phyloP scores from a whole-genome alignment of 768 basidiomycete species.

The Leccinum truebloodii region DNA sequence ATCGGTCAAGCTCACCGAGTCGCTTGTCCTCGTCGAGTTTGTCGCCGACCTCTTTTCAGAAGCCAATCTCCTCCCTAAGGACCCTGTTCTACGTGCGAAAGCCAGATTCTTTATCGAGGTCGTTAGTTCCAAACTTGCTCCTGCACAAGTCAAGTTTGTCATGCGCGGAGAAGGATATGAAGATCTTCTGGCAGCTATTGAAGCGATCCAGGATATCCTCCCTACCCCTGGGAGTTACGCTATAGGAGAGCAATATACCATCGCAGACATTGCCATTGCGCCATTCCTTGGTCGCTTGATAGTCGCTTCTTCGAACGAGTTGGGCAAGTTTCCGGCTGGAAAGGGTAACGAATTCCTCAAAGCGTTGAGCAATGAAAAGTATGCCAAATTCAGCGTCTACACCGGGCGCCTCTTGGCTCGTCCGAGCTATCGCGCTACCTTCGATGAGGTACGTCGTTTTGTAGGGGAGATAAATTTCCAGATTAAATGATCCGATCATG shows the following conservation, averaged over 20 bases:
- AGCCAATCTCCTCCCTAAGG: conserved; percentile 50
- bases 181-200: conserved; percentile 43
- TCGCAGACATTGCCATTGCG: conserved; percentile 60
- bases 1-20: conserved; percentile 68
- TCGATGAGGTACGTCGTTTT: conserved; percentile 45
- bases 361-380: conserved; percentile 42
- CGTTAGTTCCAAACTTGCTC: conserved; percentile 46
- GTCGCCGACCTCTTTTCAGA: conserved; percentile 58
- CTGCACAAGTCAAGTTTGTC: conserved; percentile 40
- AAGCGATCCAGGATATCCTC: conserved; percentile 52
- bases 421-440: conserved; percentile 56
- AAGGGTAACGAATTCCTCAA: conserved; percentile 47
- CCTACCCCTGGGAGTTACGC: conserved; percentile 43
- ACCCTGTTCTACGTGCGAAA: conserved; percentile 57
- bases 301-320: conserved; percentile 46
- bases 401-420: conserved; percentile 47
- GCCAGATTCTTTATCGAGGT: conserved; percentile 65
- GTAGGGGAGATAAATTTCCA: too few relatives aligned
- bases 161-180: conserved; percentile 42
- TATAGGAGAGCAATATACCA: conserved; percentile 37
- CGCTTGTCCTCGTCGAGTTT: conserved; percentile 66
- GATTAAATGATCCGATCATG: background rate
- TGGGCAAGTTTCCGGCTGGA: conserved; percentile 51
- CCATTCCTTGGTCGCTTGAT: conserved; percentile 62
- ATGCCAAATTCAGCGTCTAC: conserved; percentile 52